phyloP scores from a whole-genome alignment of 2,329 filamentous ascomycete genomes.

The Xenoacremonium recifei region DNA sequence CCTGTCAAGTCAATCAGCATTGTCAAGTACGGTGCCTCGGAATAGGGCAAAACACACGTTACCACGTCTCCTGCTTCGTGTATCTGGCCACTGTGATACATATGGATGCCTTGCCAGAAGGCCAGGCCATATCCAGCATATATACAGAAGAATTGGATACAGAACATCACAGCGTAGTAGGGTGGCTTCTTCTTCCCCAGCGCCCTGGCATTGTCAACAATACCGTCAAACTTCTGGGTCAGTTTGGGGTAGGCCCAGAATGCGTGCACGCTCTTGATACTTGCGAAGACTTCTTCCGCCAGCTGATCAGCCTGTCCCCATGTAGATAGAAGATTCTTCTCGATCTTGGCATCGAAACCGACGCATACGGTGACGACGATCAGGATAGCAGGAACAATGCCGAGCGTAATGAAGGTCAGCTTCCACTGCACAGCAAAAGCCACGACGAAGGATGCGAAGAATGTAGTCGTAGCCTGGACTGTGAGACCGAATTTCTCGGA shows the following conservation, averaged over 20 bases:
- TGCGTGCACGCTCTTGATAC: slow-evolving; percentile 41
- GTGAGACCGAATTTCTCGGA: slow-evolving; percentile 39
- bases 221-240: slow-evolving; percentile 37
- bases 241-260: slow-evolving; percentile 40
- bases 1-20: not conserved
- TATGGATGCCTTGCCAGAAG: slow-evolving; percentile 44
- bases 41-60: slow-evolving; percentile 26
- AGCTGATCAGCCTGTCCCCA: slow-evolving; percentile 34
- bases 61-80: slow-evolving; percentile 37
- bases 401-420: slow-evolving; percentile 40
- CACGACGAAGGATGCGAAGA: slow-evolving; percentile 37
- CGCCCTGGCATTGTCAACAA: slow-evolving; percentile 34
- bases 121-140: slow-evolving; percentile 42
- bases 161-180: slow-evolving; percentile 38
- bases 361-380: slow-evolving; percentile 30
- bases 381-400: slow-evolving; percentile 30
- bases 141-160: slow-evolving; percentile 38
- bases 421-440: slow-evolving; percentile 43
- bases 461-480: slow-evolving; percentile 37
- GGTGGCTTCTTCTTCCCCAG: slow-evolving; percentile 38
- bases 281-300: slow-evolving; percentile 36
- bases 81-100: slow-evolving; percentile 38
- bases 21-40: not conserved
- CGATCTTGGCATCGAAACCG: slow-evolving; percentile 27
- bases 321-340: slow-evolving; percentile 34